Percentiles rank a stretch among this genome's conserved stretches.
Conservation (phyloP, 2,329 filamentous ascomycete genomes). For the Camptophora hylomeconis region DNA sequence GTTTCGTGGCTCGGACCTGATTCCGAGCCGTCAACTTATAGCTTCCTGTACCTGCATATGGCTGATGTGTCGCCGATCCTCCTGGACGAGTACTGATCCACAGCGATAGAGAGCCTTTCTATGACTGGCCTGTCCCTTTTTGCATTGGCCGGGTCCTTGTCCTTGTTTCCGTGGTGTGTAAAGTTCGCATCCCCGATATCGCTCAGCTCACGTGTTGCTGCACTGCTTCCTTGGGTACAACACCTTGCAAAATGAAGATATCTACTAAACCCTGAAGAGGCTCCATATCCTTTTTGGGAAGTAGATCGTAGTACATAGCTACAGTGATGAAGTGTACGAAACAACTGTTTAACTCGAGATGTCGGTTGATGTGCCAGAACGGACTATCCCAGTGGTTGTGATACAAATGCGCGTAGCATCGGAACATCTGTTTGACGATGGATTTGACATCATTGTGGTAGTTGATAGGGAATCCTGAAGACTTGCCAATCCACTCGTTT, state of each 20-base stretch:
- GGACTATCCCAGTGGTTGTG: slow-evolving; percentile 85
- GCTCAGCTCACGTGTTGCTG: slow-evolving; percentile 6
- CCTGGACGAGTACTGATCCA: no score
- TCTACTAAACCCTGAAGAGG: slow-evolving; percentile 93
- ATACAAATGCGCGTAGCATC: slow-evolving; percentile 94
- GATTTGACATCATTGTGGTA: slow-evolving; percentile 85
- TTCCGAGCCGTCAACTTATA: no score
- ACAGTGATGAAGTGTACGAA: slow-evolving; percentile 77
- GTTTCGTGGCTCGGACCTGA: no score
- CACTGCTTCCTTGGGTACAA: slow-evolving; percentile 57
- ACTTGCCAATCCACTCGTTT: slow-evolving; percentile 76
- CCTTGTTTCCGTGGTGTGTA: no score
- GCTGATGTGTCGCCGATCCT: no score
- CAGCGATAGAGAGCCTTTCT: no score
- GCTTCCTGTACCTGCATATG: no score
- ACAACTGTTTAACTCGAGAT: slow-evolving; percentile 68
- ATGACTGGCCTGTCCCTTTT: no score
- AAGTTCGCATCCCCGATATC: background rate
- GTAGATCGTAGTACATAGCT: slow-evolving; percentile 66
- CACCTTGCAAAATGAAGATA: slow-evolving; percentile 78
- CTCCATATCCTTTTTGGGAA: slow-evolving; percentile 81
- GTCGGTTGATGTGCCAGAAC: slow-evolving; percentile 64
- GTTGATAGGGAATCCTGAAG: slow-evolving; percentile 80
- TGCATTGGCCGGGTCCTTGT: no score
- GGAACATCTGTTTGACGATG: slow-evolving; percentile 97